A percentile compares a stretch with the other conserved stretches of the same genome.
phyloP scores from a whole-genome alignment of 2,329 filamentous ascomycete genomes.

The Diaporthe australafricana region DNA sequence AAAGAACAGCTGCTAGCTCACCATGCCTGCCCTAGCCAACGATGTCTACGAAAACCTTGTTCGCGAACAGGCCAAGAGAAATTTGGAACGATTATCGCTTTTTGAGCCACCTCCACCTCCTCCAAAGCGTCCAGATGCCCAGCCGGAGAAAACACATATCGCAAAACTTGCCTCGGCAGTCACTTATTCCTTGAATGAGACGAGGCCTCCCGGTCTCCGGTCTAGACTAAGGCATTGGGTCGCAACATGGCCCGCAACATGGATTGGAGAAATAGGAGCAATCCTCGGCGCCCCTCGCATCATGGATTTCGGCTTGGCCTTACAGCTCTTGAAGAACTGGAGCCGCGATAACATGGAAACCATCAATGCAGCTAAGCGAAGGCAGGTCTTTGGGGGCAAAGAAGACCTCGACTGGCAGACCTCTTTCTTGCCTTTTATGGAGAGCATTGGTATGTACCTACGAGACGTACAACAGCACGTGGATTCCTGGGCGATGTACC shows the following conservation, averaged over 20 bases:
- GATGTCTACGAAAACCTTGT: background rate
- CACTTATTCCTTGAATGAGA: background rate
- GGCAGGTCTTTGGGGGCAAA: constrained; percentile 2
- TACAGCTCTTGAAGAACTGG: background rate
- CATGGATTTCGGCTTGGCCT: background rate
- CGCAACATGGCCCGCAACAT: background rate
- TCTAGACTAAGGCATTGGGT: background rate
- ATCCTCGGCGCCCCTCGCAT: constrained; percentile 1
- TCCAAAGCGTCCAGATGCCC: background rate
- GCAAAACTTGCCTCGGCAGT: background rate
- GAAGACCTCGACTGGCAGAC: background rate
- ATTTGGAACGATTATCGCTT: background rate
- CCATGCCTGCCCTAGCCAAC: background rate
- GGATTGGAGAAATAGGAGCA: background rate
- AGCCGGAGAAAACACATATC: background rate
- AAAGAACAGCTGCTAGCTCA: background rate
- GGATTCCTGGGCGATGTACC: background rate
- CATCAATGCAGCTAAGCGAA: background rate
- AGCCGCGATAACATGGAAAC: background rate
- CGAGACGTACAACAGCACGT: background rate
- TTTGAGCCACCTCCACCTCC: background rate
- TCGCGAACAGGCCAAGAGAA: background rate
- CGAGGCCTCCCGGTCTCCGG: background rate
- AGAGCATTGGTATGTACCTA: constrained; percentile 2
- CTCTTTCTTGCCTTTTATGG: background rate